Base-by-base conservation (phyloP, 2,329 filamentous ascomycete species). In the Bretziella fagacearum region DNA sequence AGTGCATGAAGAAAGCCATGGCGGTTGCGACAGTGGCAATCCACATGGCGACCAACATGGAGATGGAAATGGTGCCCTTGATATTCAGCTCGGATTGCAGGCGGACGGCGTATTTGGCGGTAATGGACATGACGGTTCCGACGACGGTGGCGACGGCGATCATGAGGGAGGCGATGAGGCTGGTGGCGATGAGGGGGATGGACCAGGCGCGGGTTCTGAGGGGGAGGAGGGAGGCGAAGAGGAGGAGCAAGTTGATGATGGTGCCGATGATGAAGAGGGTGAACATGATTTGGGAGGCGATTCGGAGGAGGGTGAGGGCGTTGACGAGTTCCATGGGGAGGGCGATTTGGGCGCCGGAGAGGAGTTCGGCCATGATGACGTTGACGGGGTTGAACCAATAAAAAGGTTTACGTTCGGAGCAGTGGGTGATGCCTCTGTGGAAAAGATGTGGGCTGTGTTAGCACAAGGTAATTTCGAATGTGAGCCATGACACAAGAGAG, bases 321-420 rank as follows among this genome's bases (percentile, higher is more conserved):
- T 78, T 70, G 58, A 74, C 71, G 55, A 93, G 75, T 52, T 86
- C 65, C 25, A 73, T 68, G 8, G 89, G 87, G 20, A 94, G 69
- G 8, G 81, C 81, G 59, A 95, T 86, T 29, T 78, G 82, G 18
- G 86, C 85, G 36, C 86, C 85, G 8, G 83, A 65, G 7, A 96
- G 71, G 23, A 96, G 69, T 63, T 94, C 81, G 55, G 74, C 74
- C 52, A 85, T 67, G 41, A 96, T 66, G 54, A 95, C 84, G 49
- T 80, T 67, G 35, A 94, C 80, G 0, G 87, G 87, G 60, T 95
- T 85, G 66, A 95, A 95, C 80, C 84, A 93, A 65, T 84, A 96
- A 48, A 87, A 67, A 6, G 69, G 67, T 55, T 74, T 56, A 0
- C 85, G 81, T 4, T 64, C 63, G 6, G 81, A 86, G 63, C 89